Evolutionary conservation across 805 yeast species (phyloP).

Genomic region (Blastobotrys terrestris): DNA sequence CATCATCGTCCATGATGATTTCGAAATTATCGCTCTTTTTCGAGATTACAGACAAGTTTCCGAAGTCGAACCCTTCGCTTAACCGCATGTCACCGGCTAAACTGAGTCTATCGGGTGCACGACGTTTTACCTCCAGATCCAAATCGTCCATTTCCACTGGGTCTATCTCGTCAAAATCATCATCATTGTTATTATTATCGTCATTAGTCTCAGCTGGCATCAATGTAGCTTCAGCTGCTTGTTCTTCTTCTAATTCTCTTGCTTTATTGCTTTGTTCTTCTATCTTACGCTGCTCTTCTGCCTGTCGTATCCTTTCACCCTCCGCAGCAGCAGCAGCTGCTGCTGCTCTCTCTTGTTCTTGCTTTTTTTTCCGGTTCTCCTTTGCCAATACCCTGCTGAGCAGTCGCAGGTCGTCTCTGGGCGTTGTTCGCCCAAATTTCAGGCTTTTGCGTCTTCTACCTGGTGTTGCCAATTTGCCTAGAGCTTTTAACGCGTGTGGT

Average conservation of each 20-base stretch:
- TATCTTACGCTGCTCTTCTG: not conserved
- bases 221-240: not conserved
- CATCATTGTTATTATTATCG: not conserved
- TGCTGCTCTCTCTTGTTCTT: not conserved
- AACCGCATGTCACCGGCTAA: conserved; percentile 3
- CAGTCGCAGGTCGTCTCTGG: conserved; percentile 17
- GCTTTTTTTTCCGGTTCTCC: conserved; percentile 8
- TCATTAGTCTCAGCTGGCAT: not conserved
- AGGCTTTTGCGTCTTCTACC: conserved; percentile 9
- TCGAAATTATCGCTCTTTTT: not conserved
- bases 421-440: conserved; percentile 11
- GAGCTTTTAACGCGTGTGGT: conserved; percentile 14
- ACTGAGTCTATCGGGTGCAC: conserved; percentile 1
- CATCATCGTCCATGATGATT: not conserved
- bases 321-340: not conserved
- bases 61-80: conserved; percentile 6
- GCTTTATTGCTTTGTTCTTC: not conserved
- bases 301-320: not conserved
- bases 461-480: conserved; percentile 16
- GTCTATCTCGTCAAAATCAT: not conserved
- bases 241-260: not conserved
- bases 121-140: not conserved
- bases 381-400: conserved; percentile 19
- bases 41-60: not conserved
- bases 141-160: not conserved